phyloP scores from a whole-genome alignment of 352 stramenopile species.

The Aphanomyces invadans region DNA sequence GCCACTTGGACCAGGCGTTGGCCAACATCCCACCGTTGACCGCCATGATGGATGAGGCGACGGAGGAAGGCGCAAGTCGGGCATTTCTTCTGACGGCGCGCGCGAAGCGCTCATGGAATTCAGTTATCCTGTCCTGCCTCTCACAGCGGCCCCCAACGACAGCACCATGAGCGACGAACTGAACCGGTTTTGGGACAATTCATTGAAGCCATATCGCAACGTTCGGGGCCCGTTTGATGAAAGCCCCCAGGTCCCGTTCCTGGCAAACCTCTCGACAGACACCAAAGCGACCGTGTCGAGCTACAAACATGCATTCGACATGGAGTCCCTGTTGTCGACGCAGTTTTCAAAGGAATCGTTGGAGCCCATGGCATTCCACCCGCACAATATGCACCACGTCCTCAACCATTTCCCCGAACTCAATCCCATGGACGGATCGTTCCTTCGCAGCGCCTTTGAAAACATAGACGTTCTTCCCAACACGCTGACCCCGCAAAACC shows the following conservation, averaged over 20 bases:
- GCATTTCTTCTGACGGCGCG: neutral
- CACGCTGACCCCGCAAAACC: neutral
- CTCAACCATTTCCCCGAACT: conserved; percentile 8
- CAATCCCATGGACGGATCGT: conserved; percentile 13
- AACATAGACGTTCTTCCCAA: neutral
- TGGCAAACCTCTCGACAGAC: too few species aligned
- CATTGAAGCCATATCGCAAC: neutral
- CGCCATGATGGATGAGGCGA: neutral
- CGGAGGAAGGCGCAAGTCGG: neutral
- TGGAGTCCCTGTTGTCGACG: neutral
- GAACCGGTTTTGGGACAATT: neutral
- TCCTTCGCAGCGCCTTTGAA: conserved; percentile 16
- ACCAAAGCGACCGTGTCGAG: neutral
- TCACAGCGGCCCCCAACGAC: neutral
- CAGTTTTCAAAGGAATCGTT: neutral
- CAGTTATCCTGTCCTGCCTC: neutral
- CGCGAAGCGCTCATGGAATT: conserved; percentile 1
- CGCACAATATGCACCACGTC: neutral
- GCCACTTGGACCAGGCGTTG: too few species aligned
- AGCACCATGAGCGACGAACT: neutral
- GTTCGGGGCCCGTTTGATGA: neutral
- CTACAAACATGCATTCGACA: neutral
- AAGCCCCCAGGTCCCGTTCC: too few species aligned
- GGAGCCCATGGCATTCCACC: conserved; percentile 21
- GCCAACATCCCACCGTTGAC: neutral